Base-by-base conservation (phyloP, 306 rosid species). In the Malus sieversii region DNA sequence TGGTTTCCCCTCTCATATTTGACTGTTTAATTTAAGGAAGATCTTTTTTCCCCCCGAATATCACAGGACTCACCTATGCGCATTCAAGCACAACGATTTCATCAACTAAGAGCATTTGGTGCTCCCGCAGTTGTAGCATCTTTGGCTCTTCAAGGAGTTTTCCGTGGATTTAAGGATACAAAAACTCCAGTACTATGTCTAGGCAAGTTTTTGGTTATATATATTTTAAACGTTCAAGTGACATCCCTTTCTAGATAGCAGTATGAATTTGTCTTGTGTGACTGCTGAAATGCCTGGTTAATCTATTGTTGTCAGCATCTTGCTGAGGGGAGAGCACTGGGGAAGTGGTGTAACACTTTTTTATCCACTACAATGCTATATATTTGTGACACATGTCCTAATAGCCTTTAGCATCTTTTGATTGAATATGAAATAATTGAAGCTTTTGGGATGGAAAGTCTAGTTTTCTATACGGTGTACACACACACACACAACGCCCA, bases 81-180 rank as follows among this genome's bases (percentile, higher is more conserved):
- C 45, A 71, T 75, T 79, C 90, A 84, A 14, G 93, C 99, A 16
- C 87, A 79, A 40, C 85, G 55, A 40, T 95, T 88, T 82, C 97
- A 92, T 57, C 80, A 89, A 46, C 81, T 95, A 74, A 87, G 99
- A 70, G 96, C 99, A 35, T 11, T 95, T 73, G 99, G 99, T 75
- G 99, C 99, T 84, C 99, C 99, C 44, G 99, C 97, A 59, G 99
- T 90, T 71, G 99, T 92, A 60, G 92, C 87, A 29, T 89, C 97
- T 76, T 85, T 95, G 92, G 96, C 99, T 74, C 97, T 92, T 76
- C 99, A 95, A 82, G 99, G 99, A 70, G 86, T 95, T 84, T 95
- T 95, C 75, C 97, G 97, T 76, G 99, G 99, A 72, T 95, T 92
- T 81, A 95, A 89, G 87, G 99, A 95, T 82, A 95, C 97, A 38